phyloP scores from a whole-genome alignment of 129 eudicot species.

The Artemisia argyi region DNA sequence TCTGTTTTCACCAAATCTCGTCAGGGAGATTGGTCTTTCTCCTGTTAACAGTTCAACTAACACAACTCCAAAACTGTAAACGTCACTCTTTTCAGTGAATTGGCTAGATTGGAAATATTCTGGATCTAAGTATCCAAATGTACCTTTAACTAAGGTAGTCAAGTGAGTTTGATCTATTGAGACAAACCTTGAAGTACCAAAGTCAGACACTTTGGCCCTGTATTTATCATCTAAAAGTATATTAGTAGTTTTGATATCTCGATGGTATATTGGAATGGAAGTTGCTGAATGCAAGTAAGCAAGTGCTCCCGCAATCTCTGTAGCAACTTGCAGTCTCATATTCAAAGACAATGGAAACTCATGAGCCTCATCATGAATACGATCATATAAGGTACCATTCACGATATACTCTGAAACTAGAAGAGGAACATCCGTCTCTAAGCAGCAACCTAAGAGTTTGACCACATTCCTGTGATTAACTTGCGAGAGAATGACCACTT shows the following conservation, averaged over 20 bases:
- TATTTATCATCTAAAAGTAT: neutral
- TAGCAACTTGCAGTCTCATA: neutral
- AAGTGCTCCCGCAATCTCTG: slow-evolving; percentile 6
- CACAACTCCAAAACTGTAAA: too few species aligned
- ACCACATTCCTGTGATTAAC: slow-evolving; percentile 11
- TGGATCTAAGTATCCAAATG: neutral
- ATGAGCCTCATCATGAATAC: neutral
- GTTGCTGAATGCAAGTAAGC: slow-evolving; percentile 1
- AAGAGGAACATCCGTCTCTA: neutral
- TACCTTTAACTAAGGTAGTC: slow-evolving; percentile 5
- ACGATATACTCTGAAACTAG: neutral
- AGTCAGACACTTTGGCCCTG: neutral
- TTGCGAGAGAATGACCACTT: neutral
- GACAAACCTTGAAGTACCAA: neutral
- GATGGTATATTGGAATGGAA: neutral
- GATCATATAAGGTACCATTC: neutral
- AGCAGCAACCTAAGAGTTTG: slow-evolving; percentile 4
- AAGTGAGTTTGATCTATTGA: slow-evolving; percentile 11
- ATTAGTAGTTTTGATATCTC: neutral
- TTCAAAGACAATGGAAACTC: neutral
- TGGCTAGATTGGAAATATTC: too few species aligned
- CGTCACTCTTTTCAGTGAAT: too few species aligned
- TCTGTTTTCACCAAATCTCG: too few species aligned
- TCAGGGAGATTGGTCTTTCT: too few species aligned
- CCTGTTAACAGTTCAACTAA: too few species aligned